Evolutionary conservation across 1,139 yeast genomes (phyloP), one percentile per base, ranked within the genome.

Genomic region (Debaryomyces sp.): DNA sequence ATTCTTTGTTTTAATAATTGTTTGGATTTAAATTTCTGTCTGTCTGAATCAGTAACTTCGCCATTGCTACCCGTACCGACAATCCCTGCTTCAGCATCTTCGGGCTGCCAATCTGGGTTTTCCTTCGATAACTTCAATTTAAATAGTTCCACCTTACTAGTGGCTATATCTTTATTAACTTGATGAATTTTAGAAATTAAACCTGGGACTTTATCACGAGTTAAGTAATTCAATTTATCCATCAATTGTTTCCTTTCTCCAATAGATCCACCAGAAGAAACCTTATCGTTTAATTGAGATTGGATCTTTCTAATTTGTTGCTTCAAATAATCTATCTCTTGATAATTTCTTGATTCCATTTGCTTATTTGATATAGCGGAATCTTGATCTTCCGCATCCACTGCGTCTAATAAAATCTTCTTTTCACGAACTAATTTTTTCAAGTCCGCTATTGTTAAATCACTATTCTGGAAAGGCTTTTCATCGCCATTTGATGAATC

Each of bases 61-160:
- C 97, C 97, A 59, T 86, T 82, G 33, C 90, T 86, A 1, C 97
- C 97, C 12, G 95, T 82, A 2, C 97, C 97, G 22, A 77, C 75
- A 45, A 90, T 78, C 18, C 62, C 66, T 1, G 81, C 74, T 34
- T 84, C 79, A 15, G 82, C 80, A n/a, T 77, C 67, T 27, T 65
- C 67, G 0, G 79, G 77, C 40, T 60, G 61, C 81, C 81, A 76
- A 35, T 59, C 60, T 12, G 97, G 97, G 59, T 89, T 80, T 51
- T 81, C 81, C 55, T 80, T 78, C 47, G 74, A 77, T 54, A 85
- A 70, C 48, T 76, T 68, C 36, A 73, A 64, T 57, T 85, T 82
- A 60, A 80, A 82, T 21, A 87, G 59, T 56, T 86, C 89, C 44
- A 88, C 70, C 58, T 87, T 89, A 5, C 85, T 78, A 22, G 73